Evolutionary conservation across 345 rosid genomes (phyloP).

Genomic region (Rhodamnia rubescens): DNA sequence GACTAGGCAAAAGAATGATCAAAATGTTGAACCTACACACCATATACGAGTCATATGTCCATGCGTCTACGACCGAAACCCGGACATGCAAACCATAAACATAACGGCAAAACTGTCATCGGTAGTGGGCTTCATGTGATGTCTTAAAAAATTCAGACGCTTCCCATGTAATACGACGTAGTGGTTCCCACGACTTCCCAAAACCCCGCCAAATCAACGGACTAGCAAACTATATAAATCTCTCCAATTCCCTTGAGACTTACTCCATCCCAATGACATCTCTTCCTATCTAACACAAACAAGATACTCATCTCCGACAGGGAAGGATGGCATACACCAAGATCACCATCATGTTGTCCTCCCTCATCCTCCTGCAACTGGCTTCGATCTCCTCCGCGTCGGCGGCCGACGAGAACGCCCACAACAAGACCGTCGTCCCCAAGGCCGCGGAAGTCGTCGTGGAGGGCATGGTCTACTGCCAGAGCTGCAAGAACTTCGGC

Average conservation of each 20-base stretch:
- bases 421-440: conserved; percentile 3
- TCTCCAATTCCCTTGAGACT: not conserved
- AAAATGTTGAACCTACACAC: not conserved
- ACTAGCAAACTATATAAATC: not conserved
- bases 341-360: not conserved
- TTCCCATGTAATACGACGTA: not conserved
- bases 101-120: not conserved
- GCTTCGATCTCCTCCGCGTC: conserved; percentile 18
- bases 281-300: not conserved
- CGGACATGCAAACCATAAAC: not conserved
- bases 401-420: not conserved
- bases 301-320: not conserved
- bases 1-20: not conserved
- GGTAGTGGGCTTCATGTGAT: not conserved
- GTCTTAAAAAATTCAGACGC: not conserved
- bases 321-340: not conserved
- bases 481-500: conserved; percentile 50
- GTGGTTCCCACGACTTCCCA: conserved; percentile 22
- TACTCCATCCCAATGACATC: not conserved
- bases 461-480: conserved; percentile 87
- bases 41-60: not conserved
- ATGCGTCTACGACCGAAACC: not conserved
- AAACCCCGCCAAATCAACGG: not conserved
- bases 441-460: conserved; percentile 41
- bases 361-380: conserved; percentile 5